Conservation (phyloP, 345 rosid genomes). For the Linum trigynum region DNA sequence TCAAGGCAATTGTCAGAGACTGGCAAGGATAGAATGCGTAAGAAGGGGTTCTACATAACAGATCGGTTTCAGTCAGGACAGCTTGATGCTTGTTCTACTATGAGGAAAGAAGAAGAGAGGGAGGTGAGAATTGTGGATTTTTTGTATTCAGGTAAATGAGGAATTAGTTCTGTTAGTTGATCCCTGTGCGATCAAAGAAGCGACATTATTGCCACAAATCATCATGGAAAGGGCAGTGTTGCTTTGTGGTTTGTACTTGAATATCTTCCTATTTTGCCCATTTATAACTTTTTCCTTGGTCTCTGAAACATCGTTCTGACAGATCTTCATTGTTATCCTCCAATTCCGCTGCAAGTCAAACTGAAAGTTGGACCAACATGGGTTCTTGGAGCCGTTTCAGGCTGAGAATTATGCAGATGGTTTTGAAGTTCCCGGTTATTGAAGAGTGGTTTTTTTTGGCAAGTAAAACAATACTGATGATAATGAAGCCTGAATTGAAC, state of each 20-base stretch:
- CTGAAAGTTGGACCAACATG: constrained; percentile 83
- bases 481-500: not conserved
- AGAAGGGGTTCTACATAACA: constrained; percentile 40
- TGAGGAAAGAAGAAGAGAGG: constrained; percentile 32
- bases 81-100: constrained; percentile 19
- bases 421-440: constrained; percentile 18
- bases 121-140: constrained; percentile 5
- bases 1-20: constrained; percentile 33
- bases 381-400: constrained; percentile 67
- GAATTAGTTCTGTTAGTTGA: constrained; percentile 85
- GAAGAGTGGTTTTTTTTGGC: constrained; percentile 7
- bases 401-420: constrained; percentile 28
- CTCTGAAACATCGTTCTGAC: not conserved
- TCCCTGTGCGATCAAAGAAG: constrained; percentile 62
- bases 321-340: constrained; percentile 7
- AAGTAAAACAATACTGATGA: constrained; percentile 5
- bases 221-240: constrained; percentile 79
- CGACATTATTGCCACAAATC: constrained; percentile 45
- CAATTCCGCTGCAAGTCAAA: constrained; percentile 86
- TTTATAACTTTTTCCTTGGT: constrained; percentile 1
- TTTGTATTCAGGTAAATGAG: constrained; percentile 67
- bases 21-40: constrained; percentile 31
- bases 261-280: constrained; percentile 5
- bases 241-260: constrained; percentile 48
- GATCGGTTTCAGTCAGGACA: constrained; percentile 21